A percentile compares a stretch with the other conserved stretches of the same genome.
phyloP scores from a whole-genome alignment of 2,329 filamentous ascomycete genomes.

The Scopulariopsis brevicaulis region DNA sequence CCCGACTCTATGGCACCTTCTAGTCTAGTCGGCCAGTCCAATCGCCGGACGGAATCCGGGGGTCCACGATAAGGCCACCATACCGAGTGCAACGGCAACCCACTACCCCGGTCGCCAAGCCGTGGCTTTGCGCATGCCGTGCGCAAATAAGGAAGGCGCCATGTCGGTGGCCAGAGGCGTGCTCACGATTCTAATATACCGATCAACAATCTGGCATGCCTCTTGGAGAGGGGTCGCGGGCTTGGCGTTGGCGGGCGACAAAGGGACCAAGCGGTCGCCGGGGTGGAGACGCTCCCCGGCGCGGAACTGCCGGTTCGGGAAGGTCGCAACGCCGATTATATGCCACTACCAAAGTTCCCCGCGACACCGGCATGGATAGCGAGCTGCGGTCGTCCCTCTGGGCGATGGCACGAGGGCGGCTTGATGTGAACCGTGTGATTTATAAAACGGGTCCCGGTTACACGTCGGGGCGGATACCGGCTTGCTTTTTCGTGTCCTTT shows the following conservation, averaged over 20 bases:
- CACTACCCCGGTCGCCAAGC: no score
- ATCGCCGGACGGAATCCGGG: no score
- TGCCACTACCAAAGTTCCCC: background rate
- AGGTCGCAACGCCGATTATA: background rate
- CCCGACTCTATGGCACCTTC: no score
- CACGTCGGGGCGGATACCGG: no score
- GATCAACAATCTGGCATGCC: background rate
- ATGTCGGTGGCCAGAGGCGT: background rate
- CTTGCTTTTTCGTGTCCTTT: no score
- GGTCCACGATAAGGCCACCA: no score
- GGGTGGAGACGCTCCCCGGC: background rate
- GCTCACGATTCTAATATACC: background rate
- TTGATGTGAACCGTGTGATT: background rate
- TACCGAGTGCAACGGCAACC: no score
- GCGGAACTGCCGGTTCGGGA: background rate
- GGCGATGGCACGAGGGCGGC: background rate
- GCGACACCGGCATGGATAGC: background rate
- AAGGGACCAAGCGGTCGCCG: background rate
- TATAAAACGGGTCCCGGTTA: no score
- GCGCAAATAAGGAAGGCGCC: no score
- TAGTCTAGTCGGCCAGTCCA: no score
- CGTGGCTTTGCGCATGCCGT: no score
- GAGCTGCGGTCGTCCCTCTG: background rate
- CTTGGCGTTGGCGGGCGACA: background rate
- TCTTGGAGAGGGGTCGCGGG: background rate